These are phyloP conservation scores for Stagonosporopsis rhizophila DNA, from an alignment of 2,329 filamentous ascomycete species.

Conservation along the genomic window DNA sequence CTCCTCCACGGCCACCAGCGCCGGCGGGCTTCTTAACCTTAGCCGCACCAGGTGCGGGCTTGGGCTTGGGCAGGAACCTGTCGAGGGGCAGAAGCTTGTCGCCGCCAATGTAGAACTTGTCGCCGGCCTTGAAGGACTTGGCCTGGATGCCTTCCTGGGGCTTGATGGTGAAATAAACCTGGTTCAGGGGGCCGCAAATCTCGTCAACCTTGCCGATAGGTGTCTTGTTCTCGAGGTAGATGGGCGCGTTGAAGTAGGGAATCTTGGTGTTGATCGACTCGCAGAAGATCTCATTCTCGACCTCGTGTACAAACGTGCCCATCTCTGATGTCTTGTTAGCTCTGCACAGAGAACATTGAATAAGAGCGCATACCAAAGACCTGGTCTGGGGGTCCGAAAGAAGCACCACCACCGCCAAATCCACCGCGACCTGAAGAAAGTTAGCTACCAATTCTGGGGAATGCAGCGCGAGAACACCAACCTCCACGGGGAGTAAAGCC, in stretches of 20 bases:
- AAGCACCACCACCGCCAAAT: slow-evolving; percentile 42
- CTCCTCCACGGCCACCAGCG: slow-evolving; percentile 62
- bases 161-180: slow-evolving; percentile 98
- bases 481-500: slow-evolving; percentile 60
- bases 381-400: slow-evolving; percentile 54
- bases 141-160: slow-evolving; percentile 96
- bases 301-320: slow-evolving; percentile 91
- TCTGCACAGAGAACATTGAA: neutral
- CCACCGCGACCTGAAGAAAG: slow-evolving; percentile 46
- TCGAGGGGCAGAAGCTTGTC: slow-evolving; percentile 96
- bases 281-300: slow-evolving; percentile 98
- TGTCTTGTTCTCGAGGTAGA: slow-evolving; percentile 99
- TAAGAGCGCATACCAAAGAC: slow-evolving; percentile 48
- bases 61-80: slow-evolving; percentile 94
- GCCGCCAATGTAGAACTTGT: slow-evolving; percentile 94
- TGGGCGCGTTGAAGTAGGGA: slow-evolving; percentile 98
- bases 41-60: slow-evolving; percentile 70
- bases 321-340: slow-evolving; percentile 69
- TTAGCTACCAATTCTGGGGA: slow-evolving; percentile 40
- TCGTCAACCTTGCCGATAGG: slow-evolving; percentile 97
- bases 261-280: slow-evolving; percentile 94
- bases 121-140: slow-evolving; percentile 90
- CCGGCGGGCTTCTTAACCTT: slow-evolving; percentile 76
- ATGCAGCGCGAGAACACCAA: slow-evolving; percentile 31
- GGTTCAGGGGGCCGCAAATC: slow-evolving; percentile 95